A percentile compares a stretch with the other conserved stretches of the same genome.
These are phyloP conservation scores for Acacia pycnantha DNA, from an alignment of 331 rosid genomes.

Conservation along the genomic window DNA sequence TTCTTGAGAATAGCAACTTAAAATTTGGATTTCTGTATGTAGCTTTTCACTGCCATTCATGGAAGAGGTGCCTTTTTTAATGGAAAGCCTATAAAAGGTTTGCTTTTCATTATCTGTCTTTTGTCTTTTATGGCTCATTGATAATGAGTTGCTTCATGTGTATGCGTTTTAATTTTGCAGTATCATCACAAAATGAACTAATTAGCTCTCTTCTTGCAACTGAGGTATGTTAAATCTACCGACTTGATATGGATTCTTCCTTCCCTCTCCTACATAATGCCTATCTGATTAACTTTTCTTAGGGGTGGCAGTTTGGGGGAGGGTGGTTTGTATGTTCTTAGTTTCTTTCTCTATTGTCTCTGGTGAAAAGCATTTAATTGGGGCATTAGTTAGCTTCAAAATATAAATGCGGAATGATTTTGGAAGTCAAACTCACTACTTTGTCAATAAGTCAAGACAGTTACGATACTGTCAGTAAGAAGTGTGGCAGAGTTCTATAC, in stretches of 20 bases:
- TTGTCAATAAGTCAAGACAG: background rate
- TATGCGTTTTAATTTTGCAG: slow-evolving; percentile 46
- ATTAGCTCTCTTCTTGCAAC: slow-evolving; percentile 73
- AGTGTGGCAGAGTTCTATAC: background rate
- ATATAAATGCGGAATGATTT: background rate
- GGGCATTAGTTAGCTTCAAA: background rate
- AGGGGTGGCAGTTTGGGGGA: background rate
- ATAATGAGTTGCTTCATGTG: slow-evolving; percentile 13
- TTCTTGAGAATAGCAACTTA: slow-evolving; percentile 12
- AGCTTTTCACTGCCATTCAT: slow-evolving; percentile 80
- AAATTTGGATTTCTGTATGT: slow-evolving; percentile 25
- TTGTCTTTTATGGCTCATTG: background rate
- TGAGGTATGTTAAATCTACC: slow-evolving; percentile 56
- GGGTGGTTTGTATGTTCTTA: background rate
- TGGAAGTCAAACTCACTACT: background rate
- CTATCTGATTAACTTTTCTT: background rate
- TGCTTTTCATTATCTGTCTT: slow-evolving; percentile 9
- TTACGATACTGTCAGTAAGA: background rate
- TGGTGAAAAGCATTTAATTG: background rate
- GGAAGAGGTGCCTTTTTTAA: slow-evolving; percentile 83
- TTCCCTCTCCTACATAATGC: background rate
- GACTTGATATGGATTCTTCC: slow-evolving; percentile 17
- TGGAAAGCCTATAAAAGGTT: slow-evolving; percentile 77
- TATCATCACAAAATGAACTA: slow-evolving; percentile 63
- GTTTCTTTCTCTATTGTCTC: background rate